phyloP scores from a whole-genome alignment of 306 rosid species.

The Begonia peltatifolia region DNA sequence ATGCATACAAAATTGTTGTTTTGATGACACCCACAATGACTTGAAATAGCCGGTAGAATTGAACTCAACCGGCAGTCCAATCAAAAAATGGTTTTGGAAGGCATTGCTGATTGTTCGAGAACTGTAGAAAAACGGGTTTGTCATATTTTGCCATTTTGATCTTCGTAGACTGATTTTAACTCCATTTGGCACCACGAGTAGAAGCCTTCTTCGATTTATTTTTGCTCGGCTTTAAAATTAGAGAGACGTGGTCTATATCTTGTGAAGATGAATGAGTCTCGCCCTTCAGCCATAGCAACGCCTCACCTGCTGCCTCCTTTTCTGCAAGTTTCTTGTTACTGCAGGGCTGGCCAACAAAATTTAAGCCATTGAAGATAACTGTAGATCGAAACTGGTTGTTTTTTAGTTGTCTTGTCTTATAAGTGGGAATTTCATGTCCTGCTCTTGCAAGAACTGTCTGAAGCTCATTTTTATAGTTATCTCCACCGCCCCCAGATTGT shows the following conservation, averaged over 20 bases:
- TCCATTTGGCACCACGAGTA: conserved; percentile 39
- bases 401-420: conserved; percentile 56
- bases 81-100: too few species aligned
- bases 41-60: too few species aligned
- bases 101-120: too few species aligned
- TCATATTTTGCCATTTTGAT: too few species aligned
- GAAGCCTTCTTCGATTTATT: conserved; percentile 27
- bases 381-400: conserved; percentile 67
- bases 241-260: conserved; percentile 36
- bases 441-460: conserved; percentile 67
- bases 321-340: conserved; percentile 67
- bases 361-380: conserved; percentile 71
- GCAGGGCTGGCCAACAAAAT: conserved; percentile 60
- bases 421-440: conserved; percentile 67
- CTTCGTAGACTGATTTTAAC: conserved; percentile 11
- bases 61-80: too few species aligned
- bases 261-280: conserved; percentile 35
- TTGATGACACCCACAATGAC: too few species aligned
- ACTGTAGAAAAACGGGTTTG: too few species aligned
- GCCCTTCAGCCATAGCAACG: conserved; percentile 75
- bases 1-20: too few species aligned
- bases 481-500: conserved; percentile 18
- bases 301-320: conserved; percentile 78
- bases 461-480: conserved; percentile 50
- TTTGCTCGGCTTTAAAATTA: conserved; percentile 50